Percentiles rank a stretch among this genome's conserved stretches.
Evolutionary conservation across 2,329 filamentous ascomycete species (phyloP).

Genomic region (Pseudogymnoascus sp.): DNA sequence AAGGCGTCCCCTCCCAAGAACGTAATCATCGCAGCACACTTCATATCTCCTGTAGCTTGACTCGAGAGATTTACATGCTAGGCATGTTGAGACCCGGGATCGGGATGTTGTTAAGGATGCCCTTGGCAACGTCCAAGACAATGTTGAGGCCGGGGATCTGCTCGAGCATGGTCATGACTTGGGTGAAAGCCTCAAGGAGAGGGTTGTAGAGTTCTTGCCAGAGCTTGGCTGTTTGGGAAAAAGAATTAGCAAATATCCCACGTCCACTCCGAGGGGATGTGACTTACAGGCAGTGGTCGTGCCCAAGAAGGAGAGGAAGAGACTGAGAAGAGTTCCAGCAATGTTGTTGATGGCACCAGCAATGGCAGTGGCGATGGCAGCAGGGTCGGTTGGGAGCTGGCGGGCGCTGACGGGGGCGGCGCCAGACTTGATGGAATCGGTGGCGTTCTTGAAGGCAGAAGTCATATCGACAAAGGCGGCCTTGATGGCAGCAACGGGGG

Average conservation of each 20-base stretch:
- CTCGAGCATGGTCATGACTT: not conserved
- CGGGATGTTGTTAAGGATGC: not conserved
- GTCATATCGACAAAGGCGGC: not conserved
- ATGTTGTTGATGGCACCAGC: not conserved
- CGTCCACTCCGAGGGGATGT: too few species aligned
- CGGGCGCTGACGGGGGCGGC: not conserved
- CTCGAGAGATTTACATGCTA: not conserved
- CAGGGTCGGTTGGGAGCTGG: not conserved
- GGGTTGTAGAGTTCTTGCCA: not conserved
- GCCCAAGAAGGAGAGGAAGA: constrained; percentile 2
- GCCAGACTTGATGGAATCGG: not conserved
- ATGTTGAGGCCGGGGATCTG: not conserved
- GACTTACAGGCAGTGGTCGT: not conserved
- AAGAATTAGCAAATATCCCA: not conserved
- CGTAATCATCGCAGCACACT: not conserved
- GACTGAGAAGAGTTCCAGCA: not conserved
- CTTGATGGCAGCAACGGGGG: not conserved
- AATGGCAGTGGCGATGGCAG: not conserved
- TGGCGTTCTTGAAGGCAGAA: not conserved
- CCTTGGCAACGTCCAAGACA: not conserved
- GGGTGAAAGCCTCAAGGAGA: not conserved
- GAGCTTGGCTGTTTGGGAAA: not conserved
- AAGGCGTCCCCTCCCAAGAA: not conserved
- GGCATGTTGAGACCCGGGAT: not conserved
- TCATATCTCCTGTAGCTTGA: not conserved